A percentile compares a stretch with the other conserved stretches of the same genome.
Evolutionary conservation across 352 stramenopile genomes (phyloP).

Genomic region (Pythium plurisporium): DNA sequence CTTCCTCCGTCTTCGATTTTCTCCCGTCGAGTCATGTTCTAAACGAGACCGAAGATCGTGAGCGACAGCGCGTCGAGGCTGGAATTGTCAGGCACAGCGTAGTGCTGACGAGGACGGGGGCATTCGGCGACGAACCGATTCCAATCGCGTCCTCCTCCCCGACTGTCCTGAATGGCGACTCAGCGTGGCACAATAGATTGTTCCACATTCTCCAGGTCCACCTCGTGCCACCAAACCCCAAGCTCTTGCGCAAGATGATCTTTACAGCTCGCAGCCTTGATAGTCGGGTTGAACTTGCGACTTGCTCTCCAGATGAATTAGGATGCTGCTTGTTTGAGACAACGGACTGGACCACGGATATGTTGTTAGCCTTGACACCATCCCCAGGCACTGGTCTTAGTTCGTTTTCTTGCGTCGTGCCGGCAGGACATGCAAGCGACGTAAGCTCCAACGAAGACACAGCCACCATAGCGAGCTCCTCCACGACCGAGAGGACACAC

Average conservation of each 20-base stretch:
- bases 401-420: slow-evolving; percentile 37
- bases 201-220: slow-evolving; percentile 40
- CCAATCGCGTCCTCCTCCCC: no score
- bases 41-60: slow-evolving; percentile 29
- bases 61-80: not conserved
- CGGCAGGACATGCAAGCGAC: not conserved
- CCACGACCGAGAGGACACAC: not conserved
- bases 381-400: slow-evolving; percentile 17
- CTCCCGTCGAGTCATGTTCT: slow-evolving; percentile 35
- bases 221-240: slow-evolving; percentile 32
- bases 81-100: slow-evolving; percentile 3
- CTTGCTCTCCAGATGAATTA: slow-evolving; percentile 31
- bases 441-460: not conserved
- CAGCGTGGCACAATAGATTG: slow-evolving; percentile 42
- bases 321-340: slow-evolving; percentile 54
- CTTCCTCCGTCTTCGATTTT: slow-evolving; percentile 47
- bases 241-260: slow-evolving; percentile 30
- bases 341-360: slow-evolving; percentile 48
- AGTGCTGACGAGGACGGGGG: no score
- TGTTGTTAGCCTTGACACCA: slow-evolving; percentile 24
- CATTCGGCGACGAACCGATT: no score
- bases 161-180: no score
- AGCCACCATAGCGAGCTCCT: not conserved
- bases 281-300: slow-evolving; percentile 31
- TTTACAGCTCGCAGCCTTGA: slow-evolving; percentile 35